phyloP scores from a whole-genome alignment of 345 rosid genomes.

The Geranium brycei region DNA sequence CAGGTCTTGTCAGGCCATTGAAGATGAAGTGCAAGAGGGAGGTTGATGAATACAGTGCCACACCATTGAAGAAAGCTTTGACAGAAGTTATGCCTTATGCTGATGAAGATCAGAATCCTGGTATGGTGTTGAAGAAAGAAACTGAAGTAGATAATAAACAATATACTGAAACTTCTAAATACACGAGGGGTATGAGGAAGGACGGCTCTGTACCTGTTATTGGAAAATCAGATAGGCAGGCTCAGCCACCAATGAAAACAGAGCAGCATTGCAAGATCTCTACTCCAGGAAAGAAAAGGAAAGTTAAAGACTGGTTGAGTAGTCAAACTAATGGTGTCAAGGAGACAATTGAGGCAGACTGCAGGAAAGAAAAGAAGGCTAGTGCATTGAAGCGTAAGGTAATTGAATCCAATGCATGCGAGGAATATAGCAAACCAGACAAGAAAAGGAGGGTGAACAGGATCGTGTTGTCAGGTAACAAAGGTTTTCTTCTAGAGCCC shows the following conservation, averaged over 20 bases:
- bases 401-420: neutral
- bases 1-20: constrained; percentile 2
- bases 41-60: neutral
- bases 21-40: neutral
- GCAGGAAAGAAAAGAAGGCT: neutral
- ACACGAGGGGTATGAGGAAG: neutral
- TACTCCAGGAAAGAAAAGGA: neutral
- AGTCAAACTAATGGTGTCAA: neutral
- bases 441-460: neutral
- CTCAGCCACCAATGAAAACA: neutral
- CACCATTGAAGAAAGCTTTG: constrained; percentile 3
- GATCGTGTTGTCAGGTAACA: neutral
- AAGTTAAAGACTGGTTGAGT: neutral
- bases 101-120: neutral
- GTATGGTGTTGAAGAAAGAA: constrained; percentile 1
- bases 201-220: neutral
- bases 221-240: neutral
- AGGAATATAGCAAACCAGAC: neutral
- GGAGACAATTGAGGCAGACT: neutral
- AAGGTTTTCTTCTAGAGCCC: neutral
- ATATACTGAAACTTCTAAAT: neutral
- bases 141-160: neutral
- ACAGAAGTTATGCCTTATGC: neutral
- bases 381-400: neutral
- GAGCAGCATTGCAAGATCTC: neutral